Percentiles rank a stretch among this genome's conserved stretches.
These are phyloP conservation scores for Gossypioides kirkii DNA, from an alignment of 345 rosid genomes.

Conservation along the genomic window DNA sequence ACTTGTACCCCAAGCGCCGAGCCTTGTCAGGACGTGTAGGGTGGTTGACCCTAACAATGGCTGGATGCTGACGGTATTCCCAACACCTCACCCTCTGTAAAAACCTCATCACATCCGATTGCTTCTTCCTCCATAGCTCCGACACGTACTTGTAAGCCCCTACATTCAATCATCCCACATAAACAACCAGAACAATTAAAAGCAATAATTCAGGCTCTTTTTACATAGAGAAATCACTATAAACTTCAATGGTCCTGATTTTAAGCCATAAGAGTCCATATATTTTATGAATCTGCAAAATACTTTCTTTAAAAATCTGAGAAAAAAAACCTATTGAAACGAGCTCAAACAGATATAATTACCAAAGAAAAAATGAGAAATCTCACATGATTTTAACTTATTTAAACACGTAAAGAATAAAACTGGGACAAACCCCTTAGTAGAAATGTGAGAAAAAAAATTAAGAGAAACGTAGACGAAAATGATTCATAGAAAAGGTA, in stretches of 20 bases:
- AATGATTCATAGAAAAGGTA: not conserved
- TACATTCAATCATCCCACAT: slow-evolving; percentile 14
- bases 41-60: slow-evolving; percentile 79
- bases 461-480: not conserved
- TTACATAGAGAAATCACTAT: not conserved
- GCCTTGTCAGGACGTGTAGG: slow-evolving; percentile 99
- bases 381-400: no score
- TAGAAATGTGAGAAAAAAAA: no score
- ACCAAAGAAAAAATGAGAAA: not conserved
- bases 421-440: no score
- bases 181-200: not conserved
- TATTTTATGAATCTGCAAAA: no score
- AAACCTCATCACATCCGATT: slow-evolving; percentile 97
- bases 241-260: not conserved
- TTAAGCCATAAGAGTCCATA: not conserved
- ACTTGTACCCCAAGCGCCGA: slow-evolving; percentile 89
- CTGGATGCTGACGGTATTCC: slow-evolving; percentile 94
- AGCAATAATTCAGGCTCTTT: not conserved
- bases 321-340: not conserved
- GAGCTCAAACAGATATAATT: not conserved
- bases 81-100: slow-evolving; percentile 97
- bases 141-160: slow-evolving; percentile 96
- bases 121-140: slow-evolving; percentile 99
- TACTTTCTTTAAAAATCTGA: no score
- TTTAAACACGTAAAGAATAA: no score